Conservation (phyloP, 805 yeast genomes). For the Saturnispora quitensis region DNA sequence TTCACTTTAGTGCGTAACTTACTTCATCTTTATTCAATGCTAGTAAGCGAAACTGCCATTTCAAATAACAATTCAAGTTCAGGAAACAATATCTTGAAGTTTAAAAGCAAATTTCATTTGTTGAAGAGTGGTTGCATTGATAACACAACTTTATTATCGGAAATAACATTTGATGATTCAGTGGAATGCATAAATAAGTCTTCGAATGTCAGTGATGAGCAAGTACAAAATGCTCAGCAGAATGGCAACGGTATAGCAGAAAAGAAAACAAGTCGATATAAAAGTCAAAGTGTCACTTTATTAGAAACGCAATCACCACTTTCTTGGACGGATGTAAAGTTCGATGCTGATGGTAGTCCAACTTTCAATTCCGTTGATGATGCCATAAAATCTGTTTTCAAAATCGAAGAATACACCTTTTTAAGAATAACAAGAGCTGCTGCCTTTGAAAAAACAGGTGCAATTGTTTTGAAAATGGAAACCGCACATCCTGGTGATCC, state of each 20-base stretch:
- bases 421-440: conserved; percentile 48
- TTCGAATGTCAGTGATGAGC: neutral
- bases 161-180: neutral
- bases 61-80: neutral
- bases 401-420: conserved; percentile 33
- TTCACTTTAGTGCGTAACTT: conserved; percentile 39
- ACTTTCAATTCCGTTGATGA: conserved; percentile 31
- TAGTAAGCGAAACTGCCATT: conserved; percentile 25
- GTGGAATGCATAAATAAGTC: neutral
- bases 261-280: neutral
- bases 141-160: neutral
- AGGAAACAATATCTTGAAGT: neutral
- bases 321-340: neutral
- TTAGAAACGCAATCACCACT: conserved; percentile 8
- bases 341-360: conserved; percentile 9
- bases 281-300: conserved; percentile 14
- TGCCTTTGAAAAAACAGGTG: conserved; percentile 41
- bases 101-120: neutral
- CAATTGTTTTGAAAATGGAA: conserved; percentile 44
- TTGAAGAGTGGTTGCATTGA: neutral
- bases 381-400: conserved; percentile 37
- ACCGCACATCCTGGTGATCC: conserved; percentile 46
- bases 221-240: neutral
- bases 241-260: neutral
- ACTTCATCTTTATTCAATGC: conserved; percentile 34